A percentile compares a stretch with the other conserved stretches of the same genome.
phyloP scores from a whole-genome alignment of 257 asterid species.

The Solanum gracilifrons region DNA sequence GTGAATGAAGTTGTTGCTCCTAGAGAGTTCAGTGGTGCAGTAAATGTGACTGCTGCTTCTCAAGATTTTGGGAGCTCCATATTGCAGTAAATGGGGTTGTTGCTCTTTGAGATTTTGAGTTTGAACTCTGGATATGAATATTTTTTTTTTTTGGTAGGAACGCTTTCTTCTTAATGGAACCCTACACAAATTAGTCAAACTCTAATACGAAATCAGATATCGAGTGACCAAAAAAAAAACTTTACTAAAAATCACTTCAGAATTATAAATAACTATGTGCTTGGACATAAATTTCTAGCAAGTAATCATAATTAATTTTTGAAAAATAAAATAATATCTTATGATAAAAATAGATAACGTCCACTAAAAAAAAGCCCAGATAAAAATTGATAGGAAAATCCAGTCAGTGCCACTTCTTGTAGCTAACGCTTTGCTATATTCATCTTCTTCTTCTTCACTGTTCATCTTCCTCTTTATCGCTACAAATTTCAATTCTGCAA shows the following conservation, averaged over 20 bases:
- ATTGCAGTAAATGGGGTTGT: no score
- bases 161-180: no score
- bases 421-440: background rate
- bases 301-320: background rate
- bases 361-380: background rate
- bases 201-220: no score
- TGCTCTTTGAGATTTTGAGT: no score
- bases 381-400: background rate
- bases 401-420: background rate
- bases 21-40: no score
- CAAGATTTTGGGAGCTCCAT: no score
- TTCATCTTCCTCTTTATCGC: background rate
- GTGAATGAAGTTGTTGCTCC: background rate
- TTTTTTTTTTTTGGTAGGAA: no score
- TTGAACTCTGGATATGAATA: background rate
- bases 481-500: background rate
- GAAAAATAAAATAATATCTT: background rate
- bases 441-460: background rate
- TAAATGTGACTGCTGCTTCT: background rate
- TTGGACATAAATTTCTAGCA: background rate
- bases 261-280: background rate
- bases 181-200: no score
- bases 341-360: background rate
- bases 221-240: rapidly evolving
- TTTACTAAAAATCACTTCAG: background rate